A percentile compares a stretch with the other conserved stretches of the same genome.
These are phyloP conservation scores for Smittium culicis DNA, from an alignment of 371 early-diverging fungal genomes.

Conservation along the genomic window DNA sequence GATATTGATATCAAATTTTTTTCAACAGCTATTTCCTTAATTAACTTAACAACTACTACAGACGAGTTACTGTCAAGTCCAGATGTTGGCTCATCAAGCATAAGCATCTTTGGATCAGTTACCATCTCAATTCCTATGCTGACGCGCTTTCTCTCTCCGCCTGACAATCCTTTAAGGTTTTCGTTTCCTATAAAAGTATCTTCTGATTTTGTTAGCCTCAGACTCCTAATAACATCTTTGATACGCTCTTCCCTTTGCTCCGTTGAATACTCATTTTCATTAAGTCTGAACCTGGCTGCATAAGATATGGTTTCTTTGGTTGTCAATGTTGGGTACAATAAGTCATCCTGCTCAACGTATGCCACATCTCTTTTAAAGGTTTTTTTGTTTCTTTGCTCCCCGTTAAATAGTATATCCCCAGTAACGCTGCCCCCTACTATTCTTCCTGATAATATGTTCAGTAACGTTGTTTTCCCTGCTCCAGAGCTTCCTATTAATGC, in stretches of 20 bases:
- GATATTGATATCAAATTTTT: conserved; percentile 49
- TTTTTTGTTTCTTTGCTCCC: conserved; percentile 34
- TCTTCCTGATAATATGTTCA: conserved; percentile 39
- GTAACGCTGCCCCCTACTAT: conserved; percentile 39
- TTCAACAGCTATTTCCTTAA: conserved; percentile 39
- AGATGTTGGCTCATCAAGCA: no score
- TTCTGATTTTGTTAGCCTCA: no score
- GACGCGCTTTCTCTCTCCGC: conserved; percentile 74
- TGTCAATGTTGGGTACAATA: conserved; percentile 31
- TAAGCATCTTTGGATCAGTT: no score
- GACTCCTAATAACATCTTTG: conserved; percentile 41
- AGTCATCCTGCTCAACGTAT: conserved; percentile 33
- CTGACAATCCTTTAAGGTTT: conserved; percentile 52
- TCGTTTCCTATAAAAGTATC: conserved; percentile 51
- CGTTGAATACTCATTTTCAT: conserved; percentile 34
- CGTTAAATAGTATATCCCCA: conserved; percentile 48
- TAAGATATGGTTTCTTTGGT: no score
- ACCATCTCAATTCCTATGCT: no score
- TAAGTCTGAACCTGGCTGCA: conserved; percentile 39
- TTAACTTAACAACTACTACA: conserved; percentile 44
- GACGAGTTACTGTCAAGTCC: no score
- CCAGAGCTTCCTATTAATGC: conserved; percentile 69
- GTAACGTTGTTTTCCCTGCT: conserved; percentile 53
- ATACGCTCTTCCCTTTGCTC: conserved; percentile 37
- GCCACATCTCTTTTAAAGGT: conserved; percentile 51